Conservation (phyloP, 2,329 filamentous ascomycete genomes). For the Calonectria fujianensis region DNA sequence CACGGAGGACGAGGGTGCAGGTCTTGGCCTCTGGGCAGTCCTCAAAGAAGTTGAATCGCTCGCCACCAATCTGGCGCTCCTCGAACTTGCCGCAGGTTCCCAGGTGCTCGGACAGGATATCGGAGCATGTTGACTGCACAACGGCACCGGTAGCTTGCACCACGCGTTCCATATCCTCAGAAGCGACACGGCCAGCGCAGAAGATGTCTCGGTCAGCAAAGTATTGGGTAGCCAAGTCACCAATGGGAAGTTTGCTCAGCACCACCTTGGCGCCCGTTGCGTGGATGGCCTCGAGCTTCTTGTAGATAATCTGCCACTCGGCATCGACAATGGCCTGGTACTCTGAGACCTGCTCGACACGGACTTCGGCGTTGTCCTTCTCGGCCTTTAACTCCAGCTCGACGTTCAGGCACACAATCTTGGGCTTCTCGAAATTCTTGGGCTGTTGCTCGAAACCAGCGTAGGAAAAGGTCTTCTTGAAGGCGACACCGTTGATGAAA, state of each 20-base stretch:
- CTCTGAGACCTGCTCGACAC: conserved; percentile 98
- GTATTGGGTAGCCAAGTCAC: conserved; percentile 97
- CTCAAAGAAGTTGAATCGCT: conserved; percentile 99
- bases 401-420: conserved; percentile 98
- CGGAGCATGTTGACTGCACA: conserved; percentile 95
- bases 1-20: conserved; percentile 95
- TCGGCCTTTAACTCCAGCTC: conserved; percentile 99
- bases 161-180: conserved; percentile 96
- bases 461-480: conserved; percentile 99
- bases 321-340: conserved; percentile 99
- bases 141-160: conserved; percentile 95
- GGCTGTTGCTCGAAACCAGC: conserved; percentile 99
- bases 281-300: conserved; percentile 97
- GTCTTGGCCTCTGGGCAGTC: conserved; percentile 97
- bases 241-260: conserved; percentile 96
- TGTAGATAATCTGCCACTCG: conserved; percentile 99
- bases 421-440: conserved; percentile 94
- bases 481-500: conserved; percentile 98
- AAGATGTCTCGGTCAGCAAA: conserved; percentile 99
- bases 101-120: conserved; percentile 91
- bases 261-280: conserved; percentile 98
- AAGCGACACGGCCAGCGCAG: conserved; percentile 94
- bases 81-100: conserved; percentile 94
- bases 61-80: conserved; percentile 96
- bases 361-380: conserved; percentile 99